Conservation (phyloP, 2,329 filamentous ascomycete species). For the Aspergillus neoniger region DNA sequence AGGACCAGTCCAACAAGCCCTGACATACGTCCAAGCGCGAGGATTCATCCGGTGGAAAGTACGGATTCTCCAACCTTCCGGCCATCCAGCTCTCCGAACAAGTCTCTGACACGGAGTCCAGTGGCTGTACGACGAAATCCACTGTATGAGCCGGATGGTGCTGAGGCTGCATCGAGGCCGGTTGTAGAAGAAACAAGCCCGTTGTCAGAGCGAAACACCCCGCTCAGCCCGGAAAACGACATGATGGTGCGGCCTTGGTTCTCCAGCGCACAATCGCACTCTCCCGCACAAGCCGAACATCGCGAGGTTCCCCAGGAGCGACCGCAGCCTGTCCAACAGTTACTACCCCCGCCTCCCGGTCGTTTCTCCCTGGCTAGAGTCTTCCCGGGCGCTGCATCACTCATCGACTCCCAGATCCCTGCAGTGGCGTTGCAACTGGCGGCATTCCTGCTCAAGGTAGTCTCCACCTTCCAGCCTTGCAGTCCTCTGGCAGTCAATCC, state of each 20-base stretch:
- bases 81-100: conserved; percentile 32
- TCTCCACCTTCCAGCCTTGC: conserved; percentile 67
- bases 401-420: conserved; percentile 33
- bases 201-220: conserved; percentile 18
- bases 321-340: conserved; percentile 32
- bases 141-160: conserved; percentile 27
- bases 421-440: conserved; percentile 54
- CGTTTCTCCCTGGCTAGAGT: conserved; percentile 26
- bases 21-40: conserved; percentile 34
- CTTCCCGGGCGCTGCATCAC: conserved; percentile 23
- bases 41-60: conserved; percentile 45
- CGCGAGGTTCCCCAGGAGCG: conserved; percentile 19
- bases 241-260: conserved; percentile 36
- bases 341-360: conserved; percentile 46
- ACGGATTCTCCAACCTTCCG: conserved; percentile 30
- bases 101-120: conserved; percentile 24
- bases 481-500: conserved; percentile 69
- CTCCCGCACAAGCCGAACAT: conserved; percentile 22
- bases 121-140: conserved; percentile 29
- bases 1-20: conserved; percentile 33
- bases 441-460: conserved; percentile 70
- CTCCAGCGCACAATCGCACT: conserved; percentile 28
- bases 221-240: conserved; percentile 33
- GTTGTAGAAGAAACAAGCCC: conserved; percentile 17
- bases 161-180: conserved; percentile 17